phyloP scores from a whole-genome alignment of 2,329 filamentous ascomycete genomes.

The Neofusicoccum sp. region DNA sequence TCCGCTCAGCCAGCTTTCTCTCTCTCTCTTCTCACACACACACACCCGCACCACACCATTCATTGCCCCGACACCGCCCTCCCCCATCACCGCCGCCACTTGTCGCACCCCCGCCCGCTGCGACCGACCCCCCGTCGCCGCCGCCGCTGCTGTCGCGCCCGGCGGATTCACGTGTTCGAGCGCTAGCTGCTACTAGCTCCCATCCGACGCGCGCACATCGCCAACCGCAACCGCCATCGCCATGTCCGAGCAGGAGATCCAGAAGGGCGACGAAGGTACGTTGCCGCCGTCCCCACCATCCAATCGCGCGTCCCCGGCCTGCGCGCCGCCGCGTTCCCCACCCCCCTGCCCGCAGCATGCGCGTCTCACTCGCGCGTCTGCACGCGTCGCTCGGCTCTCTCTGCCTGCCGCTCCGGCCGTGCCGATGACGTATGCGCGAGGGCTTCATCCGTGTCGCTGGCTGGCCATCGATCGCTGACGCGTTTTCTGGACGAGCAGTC shows the following conservation, averaged over 20 bases:
- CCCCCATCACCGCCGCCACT: background rate
- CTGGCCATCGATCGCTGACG: background rate
- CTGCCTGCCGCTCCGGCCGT: background rate
- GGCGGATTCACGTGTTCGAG: background rate
- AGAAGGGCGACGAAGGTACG: slow-evolving; percentile 20
- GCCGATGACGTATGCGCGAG: slow-evolving; percentile 14
- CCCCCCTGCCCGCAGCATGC: background rate
- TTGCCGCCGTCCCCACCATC: too few relatives aligned
- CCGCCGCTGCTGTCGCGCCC: background rate
- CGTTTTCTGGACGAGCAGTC: slow-evolving; percentile 43
- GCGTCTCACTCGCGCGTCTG: slow-evolving; percentile 8
- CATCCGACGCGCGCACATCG: background rate
- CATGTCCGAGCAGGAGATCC: slow-evolving; percentile 19
- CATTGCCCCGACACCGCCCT: background rate
- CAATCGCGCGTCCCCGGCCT: background rate
- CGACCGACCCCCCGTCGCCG: background rate
- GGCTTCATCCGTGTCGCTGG: background rate
- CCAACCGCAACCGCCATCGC: background rate
- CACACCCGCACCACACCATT: slow-evolving; percentile 9
- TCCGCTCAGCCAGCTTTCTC: slow-evolving; percentile 6
- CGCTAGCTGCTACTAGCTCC: slow-evolving; percentile 13
- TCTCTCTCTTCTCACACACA: too few relatives aligned
- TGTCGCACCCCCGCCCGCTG: background rate
- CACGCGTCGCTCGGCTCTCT: background rate
- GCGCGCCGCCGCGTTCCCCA: too few relatives aligned